Evolutionary conservation across 2,329 filamentous ascomycete genomes (phyloP).

Genomic region (Cordyceps cateniannulata): DNA sequence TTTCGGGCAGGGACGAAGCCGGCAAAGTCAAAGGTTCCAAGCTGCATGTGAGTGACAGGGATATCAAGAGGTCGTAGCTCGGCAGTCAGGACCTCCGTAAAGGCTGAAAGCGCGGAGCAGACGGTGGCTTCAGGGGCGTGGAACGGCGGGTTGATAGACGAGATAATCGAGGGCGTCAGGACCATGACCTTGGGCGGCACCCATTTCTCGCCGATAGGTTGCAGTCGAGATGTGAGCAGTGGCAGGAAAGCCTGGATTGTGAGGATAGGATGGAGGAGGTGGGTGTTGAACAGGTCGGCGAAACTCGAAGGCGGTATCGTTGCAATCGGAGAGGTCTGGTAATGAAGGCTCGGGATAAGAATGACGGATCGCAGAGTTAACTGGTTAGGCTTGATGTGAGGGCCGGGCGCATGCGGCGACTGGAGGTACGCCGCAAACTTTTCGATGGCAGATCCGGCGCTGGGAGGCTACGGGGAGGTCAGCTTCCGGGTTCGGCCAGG

Average conservation of each 20-base stretch:
- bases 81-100: constrained; percentile 70
- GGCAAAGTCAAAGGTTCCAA: constrained; percentile 84
- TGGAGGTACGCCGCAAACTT: constrained; percentile 67
- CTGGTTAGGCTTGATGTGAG: constrained; percentile 68
- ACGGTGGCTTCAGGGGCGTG: constrained; percentile 81
- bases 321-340: constrained; percentile 76
- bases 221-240: constrained; percentile 58
- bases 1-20: constrained; percentile 48
- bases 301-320: constrained; percentile 78
- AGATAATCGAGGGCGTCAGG: constrained; percentile 73
- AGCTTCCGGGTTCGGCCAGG: background rate
- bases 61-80: constrained; percentile 74
- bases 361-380: constrained; percentile 74
- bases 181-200: constrained; percentile 63
- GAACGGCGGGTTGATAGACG: constrained; percentile 72
- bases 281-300: constrained; percentile 86
- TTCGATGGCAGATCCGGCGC: constrained; percentile 61
- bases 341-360: constrained; percentile 73
- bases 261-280: constrained; percentile 82
- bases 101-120: constrained; percentile 80
- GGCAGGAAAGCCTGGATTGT: constrained; percentile 87
- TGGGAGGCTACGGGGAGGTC: constrained; percentile 48
- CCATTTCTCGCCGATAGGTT: constrained; percentile 43
- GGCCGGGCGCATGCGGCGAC: constrained; percentile 67
- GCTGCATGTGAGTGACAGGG: constrained; percentile 77